Evolutionary conservation across 495 filamentous ascomycete genomes (phyloP).

Genomic region (Hyphodiscus hymeniophilus): DNA sequence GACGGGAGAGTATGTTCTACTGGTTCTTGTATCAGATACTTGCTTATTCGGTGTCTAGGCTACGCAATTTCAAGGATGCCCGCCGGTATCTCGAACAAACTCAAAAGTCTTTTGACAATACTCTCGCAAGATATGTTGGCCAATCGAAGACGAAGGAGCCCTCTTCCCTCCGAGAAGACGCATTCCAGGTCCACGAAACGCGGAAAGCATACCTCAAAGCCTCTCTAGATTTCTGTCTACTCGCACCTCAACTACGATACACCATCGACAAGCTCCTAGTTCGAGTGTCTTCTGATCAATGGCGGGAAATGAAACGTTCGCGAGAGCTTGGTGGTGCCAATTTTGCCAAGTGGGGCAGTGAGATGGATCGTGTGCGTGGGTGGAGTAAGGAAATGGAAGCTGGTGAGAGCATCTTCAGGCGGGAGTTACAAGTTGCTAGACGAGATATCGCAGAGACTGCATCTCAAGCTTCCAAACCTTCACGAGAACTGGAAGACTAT

Average conservation of each 20-base stretch:
- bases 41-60: conserved; percentile 17
- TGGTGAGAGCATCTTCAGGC: conserved; percentile 66
- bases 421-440: conserved; percentile 70
- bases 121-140: conserved; percentile 67
- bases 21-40: neutral
- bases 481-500: conserved; percentile 89
- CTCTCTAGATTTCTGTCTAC: conserved; percentile 85
- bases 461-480: conserved; percentile 61
- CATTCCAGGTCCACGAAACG: conserved; percentile 91
- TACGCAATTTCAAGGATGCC: conserved; percentile 55
- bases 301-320: conserved; percentile 66
- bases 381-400: conserved; percentile 93
- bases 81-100: conserved; percentile 65
- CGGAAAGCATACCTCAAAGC: conserved; percentile 85
- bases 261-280: conserved; percentile 82
- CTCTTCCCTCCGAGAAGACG: conserved; percentile 84
- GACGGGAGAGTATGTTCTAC: conserved; percentile 45
- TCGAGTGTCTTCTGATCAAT: conserved; percentile 74
- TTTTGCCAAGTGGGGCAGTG: conserved; percentile 55
- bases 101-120: conserved; percentile 75
- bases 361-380: conserved; percentile 84
- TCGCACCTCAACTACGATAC: conserved; percentile 72
- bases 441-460: conserved; percentile 78
- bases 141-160: conserved; percentile 93
- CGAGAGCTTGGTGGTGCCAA: conserved; percentile 48